Percentiles rank a stretch among this genome's conserved stretches.
Conservation (phyloP, 2,329 filamentous ascomycete genomes). For the Reticulascus tulasneorum region DNA sequence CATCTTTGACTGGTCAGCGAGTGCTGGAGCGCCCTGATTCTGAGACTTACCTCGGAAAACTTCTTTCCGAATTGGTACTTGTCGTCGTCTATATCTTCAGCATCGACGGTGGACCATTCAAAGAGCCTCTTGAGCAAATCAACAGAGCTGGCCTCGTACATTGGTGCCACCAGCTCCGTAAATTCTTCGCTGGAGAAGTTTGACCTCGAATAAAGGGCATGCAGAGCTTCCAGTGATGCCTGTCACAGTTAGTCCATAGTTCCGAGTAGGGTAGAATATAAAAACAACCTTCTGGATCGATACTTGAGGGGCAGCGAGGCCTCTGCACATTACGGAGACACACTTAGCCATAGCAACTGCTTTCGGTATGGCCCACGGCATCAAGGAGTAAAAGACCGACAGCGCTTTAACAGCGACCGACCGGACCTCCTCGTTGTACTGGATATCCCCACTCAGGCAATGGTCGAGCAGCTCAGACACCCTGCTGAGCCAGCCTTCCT, state of each 20-base stretch:
- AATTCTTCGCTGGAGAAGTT: constrained; percentile 78
- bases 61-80: constrained; percentile 93
- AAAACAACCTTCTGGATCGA: constrained; percentile 64
- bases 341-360: constrained; percentile 70
- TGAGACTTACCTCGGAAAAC: constrained; percentile 70
- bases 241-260: constrained; percentile 25
- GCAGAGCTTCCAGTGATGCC: constrained; percentile 79
- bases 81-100: constrained; percentile 81
- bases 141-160: constrained; percentile 71
- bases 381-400: constrained; percentile 70
- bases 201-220: constrained; percentile 72
- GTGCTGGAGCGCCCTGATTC: background rate
- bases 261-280: background rate
- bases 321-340: constrained; percentile 66
- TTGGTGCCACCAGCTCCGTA: constrained; percentile 69
- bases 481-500: constrained; percentile 83
- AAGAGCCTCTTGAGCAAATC: constrained; percentile 70
- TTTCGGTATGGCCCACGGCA: constrained; percentile 85
- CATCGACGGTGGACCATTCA: constrained; percentile 74
- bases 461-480: constrained; percentile 69
- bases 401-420: constrained; percentile 72
- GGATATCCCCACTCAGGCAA: constrained; percentile 64
- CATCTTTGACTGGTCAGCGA: constrained; percentile 48
- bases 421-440: constrained; percentile 63
- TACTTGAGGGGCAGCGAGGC: constrained; percentile 66